Evolutionary conservation across 805 yeast genomes (phyloP), one percentile per base, ranked within the genome.

Genomic region (Hanseniaspora lachancei): DNA sequence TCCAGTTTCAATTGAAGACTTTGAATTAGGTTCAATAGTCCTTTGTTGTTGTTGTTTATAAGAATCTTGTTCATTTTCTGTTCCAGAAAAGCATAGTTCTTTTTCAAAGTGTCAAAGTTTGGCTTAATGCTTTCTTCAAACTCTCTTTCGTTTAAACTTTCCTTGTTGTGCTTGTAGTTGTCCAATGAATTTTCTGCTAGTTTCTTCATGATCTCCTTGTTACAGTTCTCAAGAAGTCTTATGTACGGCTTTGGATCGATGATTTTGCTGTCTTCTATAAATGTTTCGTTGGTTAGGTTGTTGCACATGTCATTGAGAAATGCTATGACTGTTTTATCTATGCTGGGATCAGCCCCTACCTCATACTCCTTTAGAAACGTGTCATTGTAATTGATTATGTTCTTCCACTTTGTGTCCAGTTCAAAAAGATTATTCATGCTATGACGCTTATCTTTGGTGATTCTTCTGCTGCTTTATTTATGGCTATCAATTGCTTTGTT

Each of bases 211-310:
- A 91, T 71, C 63, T 87, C 91, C 47, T 80, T 75, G 47, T 89
- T 71, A 2, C 93, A 86, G 1, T 89, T 80, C 65, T 91, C 97
- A 67, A 93, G 89, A 0, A 96, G 87, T 61, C 96, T 78, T 48
- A 91, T 91, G 65, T 86, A 93, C 1, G 97, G 97, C 63, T 87
- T 88, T 1, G 97, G 96, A 64, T 93, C 96, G 55, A 88, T 68
- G 47, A 61, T 64, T 20, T 51, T 43, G 18, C 36, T 21, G n/a
- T 43, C 38, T 9, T 51, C 54, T 34, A 20, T 36, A 32, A 46
- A 46, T 24, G 48, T 24, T 32, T 46, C 48, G 5, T 32, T 46
- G 32, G 40, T 38, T 24, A 51, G 20, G 29, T 47, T 51, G 38
- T 51, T 44, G 21, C 55, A 51, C 39, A 51, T 38, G 29, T 51